Evolutionary conservation across 139 green algal genomes (phyloP), one percentile per base, ranked within the genome.

Genomic region (Coelastrella sp.): DNA sequence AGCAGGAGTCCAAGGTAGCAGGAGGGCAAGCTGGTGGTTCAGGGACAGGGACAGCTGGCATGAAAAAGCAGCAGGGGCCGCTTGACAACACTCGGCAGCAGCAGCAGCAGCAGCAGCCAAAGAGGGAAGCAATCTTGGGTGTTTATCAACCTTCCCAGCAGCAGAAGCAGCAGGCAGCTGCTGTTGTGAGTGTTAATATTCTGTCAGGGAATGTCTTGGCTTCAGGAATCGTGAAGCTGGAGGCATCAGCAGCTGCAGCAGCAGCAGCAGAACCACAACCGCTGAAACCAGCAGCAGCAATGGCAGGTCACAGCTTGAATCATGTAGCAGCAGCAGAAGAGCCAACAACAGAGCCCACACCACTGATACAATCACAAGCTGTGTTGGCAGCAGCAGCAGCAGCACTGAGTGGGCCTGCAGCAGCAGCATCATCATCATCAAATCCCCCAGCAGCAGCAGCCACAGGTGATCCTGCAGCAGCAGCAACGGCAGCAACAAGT

Each of bases 271-370:
- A 7, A 70, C 5, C 15, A 70, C 63, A 70, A 15, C 63, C 12
- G 63, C 63, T 17, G 15, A 14, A 4, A 70, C 63, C 73, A 80
- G 17, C 20, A 19, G 73, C 73, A 80, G 73, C 73, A 80, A 4
- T 17, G 15, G 73, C 73, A 80, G 63, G 63, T 22, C 63, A 70
- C 9, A 17, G 4, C 63, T 22, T 6, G 9, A 24, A 12, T 10
- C 24, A 78, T 63, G 76, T 4, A 82, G 76, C 76, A 82, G 76
- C 76, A 82, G 76, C 24, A 82, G 76, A n/a, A 82, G 76, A 10
- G 24, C 10, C 11, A 82, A 24, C 75, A 82, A 19, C 8, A 82
- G 19, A n/a, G 59, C n/a, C 76, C 58, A 24, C 76, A 82, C n/a
- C 24, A 60, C 10, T 24, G 25, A 24, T 11, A 65, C 8, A 8